Base-by-base conservation (phyloP, 257 asterid species). In the Marsdenia floribunda region DNA sequence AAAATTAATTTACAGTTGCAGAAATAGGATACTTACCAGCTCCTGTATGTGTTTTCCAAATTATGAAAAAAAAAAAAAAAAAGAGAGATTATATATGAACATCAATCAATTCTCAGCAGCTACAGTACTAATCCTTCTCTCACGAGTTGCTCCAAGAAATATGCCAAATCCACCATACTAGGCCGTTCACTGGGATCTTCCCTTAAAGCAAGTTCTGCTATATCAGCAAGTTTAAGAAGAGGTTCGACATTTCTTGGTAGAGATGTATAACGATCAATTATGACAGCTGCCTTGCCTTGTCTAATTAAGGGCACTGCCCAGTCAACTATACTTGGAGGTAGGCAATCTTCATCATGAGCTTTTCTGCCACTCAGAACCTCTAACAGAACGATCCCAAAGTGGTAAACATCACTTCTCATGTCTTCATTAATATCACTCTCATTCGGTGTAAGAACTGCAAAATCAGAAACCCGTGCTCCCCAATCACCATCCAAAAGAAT, bases 361-460 rank as follows among this genome's bases (percentile, higher is more conserved):
- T 95, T 90, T 78, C 99, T 85, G 55, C 98, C 98, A 46, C 96
- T 95, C 1, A 95, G 87, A 78, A 92, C 89, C 85, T 92, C 99
- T 15, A 95, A 87, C 80, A 95, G 83, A 78, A 95, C 93, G 1
- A 92, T 88, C 7, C 99, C 99, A 37, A 95, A 95, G 78, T 85
- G 85, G 37, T 87, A 89, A 40, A 92, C 96, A 79, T 94, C 99
- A 70, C 19, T 75, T 70, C 77, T 86, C 91, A 83, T 79, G 55
- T 92, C 97, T 16, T 80, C 77, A 14, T 0, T 76, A 18, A 82
- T 44, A 52, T 87, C 96, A 78, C 88, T 85, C 46, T 82, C 97
- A 9, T 73, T 85, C 3, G 90, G 88, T 0, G 80, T 81, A 63
- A 94, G 83, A 53, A 89, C 86, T 61, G 96, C 90, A 46, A 94